phyloP scores from a whole-genome alignment of 2,329 filamentous ascomycete genomes.

The Pseudogymnoascus sp. region DNA sequence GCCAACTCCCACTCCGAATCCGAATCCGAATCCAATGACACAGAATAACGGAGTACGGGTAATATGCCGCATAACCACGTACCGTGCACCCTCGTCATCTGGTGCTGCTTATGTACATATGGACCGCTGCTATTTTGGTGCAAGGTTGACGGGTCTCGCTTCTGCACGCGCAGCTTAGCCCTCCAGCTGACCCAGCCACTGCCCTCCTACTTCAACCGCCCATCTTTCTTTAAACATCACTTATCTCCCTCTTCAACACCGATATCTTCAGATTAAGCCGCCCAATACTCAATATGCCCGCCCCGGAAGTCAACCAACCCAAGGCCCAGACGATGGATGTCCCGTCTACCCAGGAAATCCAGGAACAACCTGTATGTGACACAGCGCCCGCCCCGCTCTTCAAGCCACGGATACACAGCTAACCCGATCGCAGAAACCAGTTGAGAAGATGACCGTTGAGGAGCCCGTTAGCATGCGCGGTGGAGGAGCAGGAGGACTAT shows the following conservation, averaged over 20 bases:
- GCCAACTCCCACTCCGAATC: not conserved
- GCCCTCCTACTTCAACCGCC: not conserved
- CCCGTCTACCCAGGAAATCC: conserved; percentile 8
- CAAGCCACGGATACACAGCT: not conserved
- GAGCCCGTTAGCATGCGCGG: conserved; percentile 17
- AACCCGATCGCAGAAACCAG: conserved; percentile 10
- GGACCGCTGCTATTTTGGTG: not conserved
- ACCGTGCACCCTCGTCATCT: not conserved
- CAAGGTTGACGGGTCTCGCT: conserved; percentile 1
- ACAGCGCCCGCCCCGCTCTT: not conserved
- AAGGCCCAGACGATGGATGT: conserved; percentile 9
- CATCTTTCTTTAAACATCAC: not conserved
- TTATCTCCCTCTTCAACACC: not conserved
- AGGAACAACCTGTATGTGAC: conserved; percentile 18
- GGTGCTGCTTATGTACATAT: not conserved
- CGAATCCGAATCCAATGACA: not conserved
- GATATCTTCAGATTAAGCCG: not conserved
- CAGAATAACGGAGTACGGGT: not conserved
- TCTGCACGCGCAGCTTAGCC: conserved; percentile 2
- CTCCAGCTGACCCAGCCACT: conserved; percentile 7
- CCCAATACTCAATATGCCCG: conserved; percentile 5
- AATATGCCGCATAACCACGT: not conserved
- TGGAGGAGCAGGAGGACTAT: conserved; percentile 19
- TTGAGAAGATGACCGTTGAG: conserved; percentile 12
- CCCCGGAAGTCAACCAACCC: conserved; percentile 7